Conservation (phyloP, 805 yeast genomes). For the Candida verbasci region DNA sequence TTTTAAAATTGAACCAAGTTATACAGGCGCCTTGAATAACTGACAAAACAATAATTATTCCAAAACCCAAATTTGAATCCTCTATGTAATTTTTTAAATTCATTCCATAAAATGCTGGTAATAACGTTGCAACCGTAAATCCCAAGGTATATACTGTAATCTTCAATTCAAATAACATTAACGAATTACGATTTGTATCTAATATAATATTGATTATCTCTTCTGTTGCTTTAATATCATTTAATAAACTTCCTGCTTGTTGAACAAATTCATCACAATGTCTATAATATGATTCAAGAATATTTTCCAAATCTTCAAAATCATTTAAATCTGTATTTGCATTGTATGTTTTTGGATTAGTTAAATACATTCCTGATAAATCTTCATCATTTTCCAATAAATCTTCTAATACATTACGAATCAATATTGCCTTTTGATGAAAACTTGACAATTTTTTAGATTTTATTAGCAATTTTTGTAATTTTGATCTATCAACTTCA, state of each 20-base stretch:
- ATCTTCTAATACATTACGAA: constrained; percentile 79
- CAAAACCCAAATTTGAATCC: constrained; percentile 62
- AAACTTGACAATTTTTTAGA: constrained; percentile 70
- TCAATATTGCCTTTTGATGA: constrained; percentile 69
- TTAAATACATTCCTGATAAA: constrained; percentile 71
- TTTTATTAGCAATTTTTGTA: constrained; percentile 67
- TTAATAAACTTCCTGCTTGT: constrained; percentile 76
- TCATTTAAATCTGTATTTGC: constrained; percentile 23
- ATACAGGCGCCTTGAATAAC: constrained; percentile 50
- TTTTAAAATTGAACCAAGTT: constrained; percentile 52
- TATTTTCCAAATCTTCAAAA: constrained; percentile 80
- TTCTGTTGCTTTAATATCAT: constrained; percentile 85
- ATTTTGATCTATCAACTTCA: constrained; percentile 69
- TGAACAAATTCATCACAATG: constrained; percentile 94
- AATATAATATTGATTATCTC: constrained; percentile 88
- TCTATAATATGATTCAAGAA: constrained; percentile 82
- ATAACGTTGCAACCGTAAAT: constrained; percentile 74
- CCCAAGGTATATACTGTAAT: constrained; percentile 83
- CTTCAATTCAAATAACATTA: constrained; percentile 82
- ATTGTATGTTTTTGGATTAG: constrained; percentile 30
- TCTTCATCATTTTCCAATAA: constrained; percentile 84
- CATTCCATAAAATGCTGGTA: constrained; percentile 91
- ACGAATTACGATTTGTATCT: constrained; percentile 85
- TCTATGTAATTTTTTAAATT: constrained; percentile 75
- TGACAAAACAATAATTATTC: constrained; percentile 49